phyloP scores from a whole-genome alignment of 2,329 filamentous ascomycete genomes.

The Colletotrichum spinosum region DNA sequence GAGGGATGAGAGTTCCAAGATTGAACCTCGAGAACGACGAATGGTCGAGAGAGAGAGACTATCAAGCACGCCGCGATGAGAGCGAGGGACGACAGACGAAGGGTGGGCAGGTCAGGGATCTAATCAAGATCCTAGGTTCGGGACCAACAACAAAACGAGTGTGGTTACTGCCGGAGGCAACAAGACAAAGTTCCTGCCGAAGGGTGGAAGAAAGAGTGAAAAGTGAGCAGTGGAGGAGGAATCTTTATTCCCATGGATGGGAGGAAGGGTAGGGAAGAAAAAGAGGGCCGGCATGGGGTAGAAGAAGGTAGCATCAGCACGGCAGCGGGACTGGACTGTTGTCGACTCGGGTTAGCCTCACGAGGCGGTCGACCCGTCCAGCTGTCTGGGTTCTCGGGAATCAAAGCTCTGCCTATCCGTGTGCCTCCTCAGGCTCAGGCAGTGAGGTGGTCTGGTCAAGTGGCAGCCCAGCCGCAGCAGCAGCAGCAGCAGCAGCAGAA shows the following conservation, averaged over 20 bases:
- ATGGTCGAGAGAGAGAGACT: not conserved
- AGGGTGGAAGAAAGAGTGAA: constrained; percentile 16
- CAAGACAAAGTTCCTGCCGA: constrained; percentile 31
- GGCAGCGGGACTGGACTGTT: constrained; percentile 19
- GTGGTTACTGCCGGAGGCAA: constrained; percentile 37
- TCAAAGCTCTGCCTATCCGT: constrained; percentile 17
- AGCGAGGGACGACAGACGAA: constrained; percentile 22
- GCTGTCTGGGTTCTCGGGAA: constrained; percentile 26
- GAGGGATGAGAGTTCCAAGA: not conserved
- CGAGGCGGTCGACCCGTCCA: constrained; percentile 32
- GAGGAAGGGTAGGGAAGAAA: constrained; percentile 14
- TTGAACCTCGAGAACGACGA: constrained; percentile 14
- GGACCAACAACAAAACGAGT: constrained; percentile 36
- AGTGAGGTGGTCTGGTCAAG: not conserved
- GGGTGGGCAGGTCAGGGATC: constrained; percentile 24
- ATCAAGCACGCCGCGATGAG: constrained; percentile 19
- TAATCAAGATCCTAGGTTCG: constrained; percentile 32
- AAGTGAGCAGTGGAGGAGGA: constrained; percentile 29
- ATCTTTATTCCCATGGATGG: constrained; percentile 33
- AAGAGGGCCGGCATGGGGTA: constrained; percentile 35
- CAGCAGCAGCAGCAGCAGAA: constrained; percentile 19
- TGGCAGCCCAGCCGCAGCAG: not conserved
- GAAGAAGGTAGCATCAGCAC: constrained; percentile 30
- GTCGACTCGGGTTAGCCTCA: constrained; percentile 30
- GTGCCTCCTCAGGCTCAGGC: constrained; percentile 18